phyloP scores from a whole-genome alignment of 352 stramenopile species.

The Bremia lactucae region DNA sequence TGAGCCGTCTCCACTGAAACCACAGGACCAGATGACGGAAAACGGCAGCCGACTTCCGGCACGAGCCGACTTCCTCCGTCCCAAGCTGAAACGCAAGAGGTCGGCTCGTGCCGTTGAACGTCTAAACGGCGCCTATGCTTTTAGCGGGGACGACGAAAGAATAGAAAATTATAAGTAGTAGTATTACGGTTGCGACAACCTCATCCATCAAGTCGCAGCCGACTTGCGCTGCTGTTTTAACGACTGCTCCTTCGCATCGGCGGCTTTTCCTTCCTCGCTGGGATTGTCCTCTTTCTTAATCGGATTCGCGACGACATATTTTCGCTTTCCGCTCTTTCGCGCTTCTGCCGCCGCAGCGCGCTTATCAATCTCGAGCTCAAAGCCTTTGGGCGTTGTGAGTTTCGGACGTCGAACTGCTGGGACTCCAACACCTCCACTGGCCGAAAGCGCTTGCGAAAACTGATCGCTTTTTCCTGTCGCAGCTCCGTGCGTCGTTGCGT shows the following conservation, averaged over 20 bases:
- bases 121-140: not conserved
- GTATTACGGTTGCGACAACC: not conserved
- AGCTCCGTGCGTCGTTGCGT: constrained; percentile 36
- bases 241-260: constrained; percentile 7
- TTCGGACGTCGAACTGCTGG: constrained; percentile 53
- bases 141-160: constrained; percentile 7
- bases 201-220: constrained; percentile 5
- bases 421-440: constrained; percentile 51
- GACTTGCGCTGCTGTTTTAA: constrained; percentile 19
- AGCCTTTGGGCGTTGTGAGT: constrained; percentile 54
- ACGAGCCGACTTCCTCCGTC: not conserved
- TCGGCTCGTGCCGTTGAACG: constrained; percentile 3
- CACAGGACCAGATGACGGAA: constrained; percentile 3
- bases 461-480: constrained; percentile 26
- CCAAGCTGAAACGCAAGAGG: not conserved
- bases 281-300: not conserved
- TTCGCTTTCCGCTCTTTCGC: constrained; percentile 22
- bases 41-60: constrained; percentile 8
- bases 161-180: constrained; percentile 20
- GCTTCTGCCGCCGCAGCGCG: constrained; percentile 25
- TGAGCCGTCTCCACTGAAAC: constrained; percentile 11
- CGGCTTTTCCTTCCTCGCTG: constrained; percentile 1
- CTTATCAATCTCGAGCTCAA: constrained; percentile 64
- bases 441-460: constrained; percentile 39
- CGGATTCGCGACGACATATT: constrained; percentile 13